Evolutionary conservation across 805 yeast genomes (phyloP).

Genomic region (Zygoascus flipseniorum): DNA sequence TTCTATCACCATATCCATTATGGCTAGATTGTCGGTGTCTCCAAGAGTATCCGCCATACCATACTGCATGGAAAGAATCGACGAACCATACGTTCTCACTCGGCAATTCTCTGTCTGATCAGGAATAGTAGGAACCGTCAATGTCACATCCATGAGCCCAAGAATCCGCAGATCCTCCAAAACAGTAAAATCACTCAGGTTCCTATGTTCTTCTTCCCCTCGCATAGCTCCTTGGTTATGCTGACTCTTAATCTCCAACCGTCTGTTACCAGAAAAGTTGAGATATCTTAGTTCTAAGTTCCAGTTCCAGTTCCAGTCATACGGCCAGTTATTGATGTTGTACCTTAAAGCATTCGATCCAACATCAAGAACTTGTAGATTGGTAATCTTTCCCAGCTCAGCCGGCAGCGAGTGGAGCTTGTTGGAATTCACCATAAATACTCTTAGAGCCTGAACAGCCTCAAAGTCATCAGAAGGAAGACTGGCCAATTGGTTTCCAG

Average conservation of each 20-base stretch:
- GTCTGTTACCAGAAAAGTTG: slow-evolving; percentile 86
- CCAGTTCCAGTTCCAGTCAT: slow-evolving; percentile 97
- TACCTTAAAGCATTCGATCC: slow-evolving; percentile 87
- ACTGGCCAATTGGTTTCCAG: slow-evolving; percentile 74
- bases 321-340: slow-evolving; percentile 88
- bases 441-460: slow-evolving; percentile 45
- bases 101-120: slow-evolving; percentile 79
- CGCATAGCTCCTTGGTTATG: slow-evolving; percentile 28
- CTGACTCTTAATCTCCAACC: slow-evolving; percentile 76
- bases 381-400: slow-evolving; percentile 62
- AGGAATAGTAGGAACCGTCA: slow-evolving; percentile 81
- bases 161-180: slow-evolving; percentile 62
- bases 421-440: slow-evolving; percentile 71
- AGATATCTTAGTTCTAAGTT: slow-evolving; percentile 67
- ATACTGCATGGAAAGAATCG: slow-evolving; percentile 63
- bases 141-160: slow-evolving; percentile 92
- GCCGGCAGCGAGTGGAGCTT: slow-evolving; percentile 82
- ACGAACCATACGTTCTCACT: slow-evolving; percentile 83
- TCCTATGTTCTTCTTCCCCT: slow-evolving; percentile 17
- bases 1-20: slow-evolving; percentile 80
- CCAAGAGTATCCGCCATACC: slow-evolving; percentile 92
- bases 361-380: slow-evolving; percentile 70
- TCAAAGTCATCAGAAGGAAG: slow-evolving; percentile 84
- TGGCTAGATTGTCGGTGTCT: slow-evolving; percentile 46
- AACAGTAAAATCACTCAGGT: slow-evolving; percentile 57